phyloP scores from a whole-genome alignment of 202 grass and related monocot genomes.

The Setaria italica region DNA sequence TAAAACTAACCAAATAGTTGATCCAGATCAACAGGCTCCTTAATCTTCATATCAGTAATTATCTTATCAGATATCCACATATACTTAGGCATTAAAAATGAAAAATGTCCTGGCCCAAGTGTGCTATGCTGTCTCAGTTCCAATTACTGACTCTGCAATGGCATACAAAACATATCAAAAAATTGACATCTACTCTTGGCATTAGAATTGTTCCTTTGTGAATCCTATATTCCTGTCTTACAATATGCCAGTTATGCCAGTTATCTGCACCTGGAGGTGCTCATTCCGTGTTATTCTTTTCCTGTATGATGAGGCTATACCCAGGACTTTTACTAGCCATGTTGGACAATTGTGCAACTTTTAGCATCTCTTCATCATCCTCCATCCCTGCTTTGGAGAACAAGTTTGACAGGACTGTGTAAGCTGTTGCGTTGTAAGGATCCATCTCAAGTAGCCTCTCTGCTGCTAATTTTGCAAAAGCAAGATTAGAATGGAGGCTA shows the following conservation, averaged over 20 bases:
- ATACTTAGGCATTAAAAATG: background rate
- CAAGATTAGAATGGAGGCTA: constrained; percentile 65
- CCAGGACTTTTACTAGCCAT: constrained; percentile 59
- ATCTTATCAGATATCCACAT: constrained; percentile 1
- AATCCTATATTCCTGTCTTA: constrained; percentile 11
- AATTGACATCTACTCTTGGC: constrained; percentile 11
- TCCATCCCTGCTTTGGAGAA: constrained; percentile 56
- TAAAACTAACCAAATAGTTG: constrained; percentile 25
- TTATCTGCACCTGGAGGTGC: constrained; percentile 2
- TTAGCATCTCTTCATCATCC: constrained; percentile 52
- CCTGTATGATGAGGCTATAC: constrained; percentile 64
- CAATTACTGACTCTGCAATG: background rate
- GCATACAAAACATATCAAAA: constrained; percentile 9
- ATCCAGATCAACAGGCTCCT: background rate
- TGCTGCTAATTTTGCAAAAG: constrained; percentile 72
- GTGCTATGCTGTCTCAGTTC: background rate
- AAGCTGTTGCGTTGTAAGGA: constrained; percentile 56
- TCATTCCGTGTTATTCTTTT: constrained; percentile 26
- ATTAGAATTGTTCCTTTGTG: constrained; percentile 13
- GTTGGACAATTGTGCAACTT: constrained; percentile 48
- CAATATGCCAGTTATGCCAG: constrained; percentile 25
- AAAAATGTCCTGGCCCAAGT: background rate
- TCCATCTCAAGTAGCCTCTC: constrained; percentile 64
- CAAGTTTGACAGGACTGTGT: constrained; percentile 65
- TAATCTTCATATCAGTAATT: background rate